Base-by-base conservation (phyloP, 352 stramenopile genomes). In the Thalassiosira hispida region DNA sequence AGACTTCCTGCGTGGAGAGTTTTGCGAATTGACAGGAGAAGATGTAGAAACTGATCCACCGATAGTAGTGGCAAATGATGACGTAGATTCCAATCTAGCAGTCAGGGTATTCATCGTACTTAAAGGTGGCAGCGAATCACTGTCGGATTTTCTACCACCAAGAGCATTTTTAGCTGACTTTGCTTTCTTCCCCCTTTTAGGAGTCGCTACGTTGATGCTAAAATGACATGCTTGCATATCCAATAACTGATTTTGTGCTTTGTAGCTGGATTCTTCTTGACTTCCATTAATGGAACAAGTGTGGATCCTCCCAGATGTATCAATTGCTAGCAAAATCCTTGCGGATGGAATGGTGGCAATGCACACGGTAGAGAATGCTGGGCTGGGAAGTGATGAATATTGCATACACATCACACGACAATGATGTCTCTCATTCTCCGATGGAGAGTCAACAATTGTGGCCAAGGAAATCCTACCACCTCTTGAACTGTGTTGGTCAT, bases 161-260 rank as follows among this genome's bases (percentile, higher is more conserved):
- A 12, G 23, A 59, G 16, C 3, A 44, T 46, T 60, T 65, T 65
- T 51, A n/a, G 16, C 63, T 52, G 71, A 46, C 38, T 18, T 66
- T 51, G 22, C 8, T 44, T 40, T 60, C 16, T 40, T 70, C 23
- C 38, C 56, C 68, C 51, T 47, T 25, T 47, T 49, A 20, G 14
- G 7, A 63, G 20, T 55, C 1, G 29, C 20, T 16, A 33, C 8
- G 68, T 35, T 22, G 2, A 33, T 12, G 68, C 25, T 22, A 35
- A 73, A 68, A 9, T 61, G 57, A 23, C 63, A 67, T 35, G 73
- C 71, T 4, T 23, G 8, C 70, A 79, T 79, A 52, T 79, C 49
- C 40, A 73, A 46, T 8, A 57, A 31, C 64, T 52, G 25, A 53
- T 72, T 63, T 52, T 61, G 16, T 14, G 67, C 16, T 38, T 67